Evolutionary conservation across 2,329 filamentous ascomycete species (phyloP).

Genomic region (Tolypocladium endophyticum): DNA sequence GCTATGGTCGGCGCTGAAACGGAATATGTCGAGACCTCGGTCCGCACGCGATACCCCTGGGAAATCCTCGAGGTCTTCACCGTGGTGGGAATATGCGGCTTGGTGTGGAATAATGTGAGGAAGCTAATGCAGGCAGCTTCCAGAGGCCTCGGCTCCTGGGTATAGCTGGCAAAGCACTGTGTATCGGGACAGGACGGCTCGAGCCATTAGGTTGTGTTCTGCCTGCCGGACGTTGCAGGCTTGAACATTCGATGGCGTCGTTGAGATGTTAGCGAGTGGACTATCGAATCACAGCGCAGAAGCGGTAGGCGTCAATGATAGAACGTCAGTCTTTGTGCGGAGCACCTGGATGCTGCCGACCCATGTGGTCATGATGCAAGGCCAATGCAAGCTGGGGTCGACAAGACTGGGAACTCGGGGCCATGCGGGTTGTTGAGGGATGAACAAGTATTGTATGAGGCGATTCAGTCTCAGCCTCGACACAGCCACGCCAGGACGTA

Average conservation of each 20-base stretch:
- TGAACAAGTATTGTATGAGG: neutral
- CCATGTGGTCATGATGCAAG: neutral
- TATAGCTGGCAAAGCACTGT: neutral
- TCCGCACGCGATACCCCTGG: slow-evolving; percentile 41
- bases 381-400: neutral
- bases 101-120: slow-evolving; percentile 29
- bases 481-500: neutral
- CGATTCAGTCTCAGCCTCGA: neutral
- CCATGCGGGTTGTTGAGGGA: neutral
- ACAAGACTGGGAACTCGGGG: neutral
- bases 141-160: slow-evolving; percentile 9
- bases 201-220: neutral
- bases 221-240: neutral
- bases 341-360: neutral
- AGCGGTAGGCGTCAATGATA: neutral
- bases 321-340: neutral
- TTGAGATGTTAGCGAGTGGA: neutral
- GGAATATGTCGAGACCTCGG: slow-evolving; percentile 46
- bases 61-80: slow-evolving; percentile 46
- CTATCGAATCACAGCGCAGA: neutral
- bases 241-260: neutral
- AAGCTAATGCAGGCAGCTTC: slow-evolving; percentile 14
- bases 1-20: slow-evolving; percentile 43
- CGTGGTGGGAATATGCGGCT: slow-evolving; percentile 32
- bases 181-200: neutral